Evolutionary conservation across 495 filamentous ascomycete species (phyloP), one percentile per base, ranked within the genome.

Genomic region (Aspergillus avenaceus): DNA sequence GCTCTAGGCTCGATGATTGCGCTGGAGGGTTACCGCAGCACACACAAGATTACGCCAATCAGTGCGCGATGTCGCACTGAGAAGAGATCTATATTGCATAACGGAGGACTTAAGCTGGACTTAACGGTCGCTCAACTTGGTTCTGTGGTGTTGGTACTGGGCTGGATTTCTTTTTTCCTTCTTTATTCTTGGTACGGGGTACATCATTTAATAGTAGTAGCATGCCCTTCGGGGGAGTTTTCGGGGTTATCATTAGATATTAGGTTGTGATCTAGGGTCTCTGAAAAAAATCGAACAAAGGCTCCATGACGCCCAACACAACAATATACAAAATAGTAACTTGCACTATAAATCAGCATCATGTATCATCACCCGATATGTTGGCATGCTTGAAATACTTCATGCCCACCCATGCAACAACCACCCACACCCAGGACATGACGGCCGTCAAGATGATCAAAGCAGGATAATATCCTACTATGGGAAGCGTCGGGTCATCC

Each of bases 351-450:
- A n/a, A 19, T 26, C 27, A 45, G 25, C 47, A 44, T 73, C 54
- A 76, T 59, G 66, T 73, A 62, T 80, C 77, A 16, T 80, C 77
- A 8, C 76, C 76, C 6, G 71, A 70, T 58, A 97, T 95, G 70
- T 95, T 93, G 5, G 93, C 92, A 79, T 98, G 93, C 60, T 88
- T 84, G 60, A 98, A 98, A 69, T 97, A 97, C 68, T 98, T 98
- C 92, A 98, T 97, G 4, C 93, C 93, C 16, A 96, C 81, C 93
- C 93, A 98, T 12, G 95, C 95, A 47, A 95, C 83, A 26, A 92
- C 82, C 25, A 97, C 91, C 93, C 93, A 98, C 22, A 97, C 90
- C 93, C 93, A 98, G 5, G 91, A 89, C 91, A 98, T 96, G 27
- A 98, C 87, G 31, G 84, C 83, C 28, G 91, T 97, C 50, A 97